Base-by-base conservation (phyloP, 1,284 basidiomycete species). In the Ustilago bromivora region DNA sequence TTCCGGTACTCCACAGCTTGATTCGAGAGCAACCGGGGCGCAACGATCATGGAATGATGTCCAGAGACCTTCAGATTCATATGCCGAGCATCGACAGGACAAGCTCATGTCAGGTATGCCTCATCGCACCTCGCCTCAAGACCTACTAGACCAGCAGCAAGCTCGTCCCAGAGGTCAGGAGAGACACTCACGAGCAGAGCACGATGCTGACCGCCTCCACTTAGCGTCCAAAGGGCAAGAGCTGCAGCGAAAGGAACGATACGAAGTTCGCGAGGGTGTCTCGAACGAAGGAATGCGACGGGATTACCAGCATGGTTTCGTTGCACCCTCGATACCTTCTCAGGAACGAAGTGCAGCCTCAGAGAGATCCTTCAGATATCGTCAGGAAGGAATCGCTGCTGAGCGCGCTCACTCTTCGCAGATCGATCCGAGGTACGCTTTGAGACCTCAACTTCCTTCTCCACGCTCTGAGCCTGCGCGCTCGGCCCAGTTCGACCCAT, bases 391-490 rank as follows among this genome's bases (percentile, higher is more conserved):
- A 8, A 11, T 19, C 43, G 19, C 11, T 6, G n/a, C 43, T 17
- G 43, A 46, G 17, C 43, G 43, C 43, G n/a, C 43, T 11, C 19
- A 46, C 43, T 46, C 53, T 35, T 13, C 10, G 10, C 32, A 38
- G n/a, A 36, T 36, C 3, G 53, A 35, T 2, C 17, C 19, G 35
- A 23, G 53, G n/a, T 9, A 19, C 15, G 11, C n/a, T 7, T n/a
- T 32, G 19, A 40, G 57, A 31, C 57, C 57, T 9, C 17, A 49
- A 17, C 46, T 59, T 4, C 46, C 57, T 34, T 59, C 57, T 23
- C 34, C 57, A 12, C 57, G 35, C 43, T 38, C 57, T 13, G 19
- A 19, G 43, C n/a, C 17, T 19, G 6, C 6, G 43, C n/a, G 11
- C n/a, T 19, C 43, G 13, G 43, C n/a, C 9, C n/a, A 19, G n/a